Base-by-base conservation (phyloP, 176 grass and related monocot species). In the Oryza coarctata region DNA sequence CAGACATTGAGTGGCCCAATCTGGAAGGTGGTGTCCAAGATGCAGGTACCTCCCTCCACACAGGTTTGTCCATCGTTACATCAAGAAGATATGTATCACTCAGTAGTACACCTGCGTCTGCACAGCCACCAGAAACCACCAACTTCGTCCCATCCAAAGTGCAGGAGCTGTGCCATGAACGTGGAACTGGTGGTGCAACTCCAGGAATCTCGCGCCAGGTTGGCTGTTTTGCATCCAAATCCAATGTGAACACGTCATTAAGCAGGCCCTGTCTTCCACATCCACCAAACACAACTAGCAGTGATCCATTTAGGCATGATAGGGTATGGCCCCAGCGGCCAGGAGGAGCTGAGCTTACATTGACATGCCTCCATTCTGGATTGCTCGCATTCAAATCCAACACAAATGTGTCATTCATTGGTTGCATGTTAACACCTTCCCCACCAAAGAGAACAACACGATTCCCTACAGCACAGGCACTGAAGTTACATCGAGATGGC, bases 371-470 rank as follows among this genome's bases (percentile, higher is more conserved):
- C 94, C 94, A 97, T 75, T 93, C 91, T 43, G 94, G 94, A 77
- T 94, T 97, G 33, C 89, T 97, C 9, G 94, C 87, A 70, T 92
- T 97, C 72, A 97, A 90, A 84, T 97, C 94, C 80, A 97, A 90
- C 23, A 92, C 94, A 89, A 97, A 97, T 0, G 92, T 97, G 64
- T 97, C 92, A 85, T 94, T 97, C 92, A 97, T 94, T 31, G 94
- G 94, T 61, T 97, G 94, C 94, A 97, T 97, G 84, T 97, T 94
- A 75, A 97, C 86, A 65, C 94, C 92, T 87, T 97, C 94, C 5
- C 94, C 94, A 12, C 94, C 90, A 89, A 94, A 97, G 18, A 94
- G 85, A 90, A 97, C 92, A 65, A 94, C 92, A 44, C 94, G 89
- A 39, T 94, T 97, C 40, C 92, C 94, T 61, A 94, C 94, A 82